Conservation (phyloP, 75 land plant species). For the Pseudotsuga menziesii region DNA sequence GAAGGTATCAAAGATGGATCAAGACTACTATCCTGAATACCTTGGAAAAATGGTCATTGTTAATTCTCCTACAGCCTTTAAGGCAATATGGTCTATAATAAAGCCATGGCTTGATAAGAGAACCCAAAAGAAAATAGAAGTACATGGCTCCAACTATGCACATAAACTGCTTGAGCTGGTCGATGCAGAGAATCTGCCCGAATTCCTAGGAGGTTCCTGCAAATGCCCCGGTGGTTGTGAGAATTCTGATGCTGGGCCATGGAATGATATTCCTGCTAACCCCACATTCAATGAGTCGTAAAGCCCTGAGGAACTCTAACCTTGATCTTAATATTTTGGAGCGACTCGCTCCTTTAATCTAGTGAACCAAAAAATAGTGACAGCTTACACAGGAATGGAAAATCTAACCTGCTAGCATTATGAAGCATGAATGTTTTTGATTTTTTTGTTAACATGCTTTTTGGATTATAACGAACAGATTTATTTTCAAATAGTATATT, state of each 20-base stretch:
- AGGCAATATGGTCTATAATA: slow-evolving; percentile 46
- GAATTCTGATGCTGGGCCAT: slow-evolving; percentile 42
- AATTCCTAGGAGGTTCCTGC: slow-evolving; percentile 44
- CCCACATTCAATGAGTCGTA: no score
- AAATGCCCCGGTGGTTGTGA: slow-evolving; percentile 40
- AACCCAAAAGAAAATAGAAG: slow-evolving; percentile 42
- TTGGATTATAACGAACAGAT: no score
- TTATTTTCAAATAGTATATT: no score
- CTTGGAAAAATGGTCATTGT: slow-evolving; percentile 40
- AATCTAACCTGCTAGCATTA: no score
- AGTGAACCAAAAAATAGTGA: no score
- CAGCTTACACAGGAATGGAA: no score
- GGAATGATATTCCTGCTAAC: slow-evolving; percentile 24
- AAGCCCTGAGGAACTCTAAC: no score
- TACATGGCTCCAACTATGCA: slow-evolving; percentile 33
- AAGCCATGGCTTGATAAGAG: slow-evolving; percentile 49
- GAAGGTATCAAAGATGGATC: slow-evolving; percentile 34
- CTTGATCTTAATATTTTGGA: no score
- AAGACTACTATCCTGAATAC: slow-evolving; percentile 41
- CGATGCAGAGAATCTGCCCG: slow-evolving; percentile 35
- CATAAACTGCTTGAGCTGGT: slow-evolving; percentile 34
- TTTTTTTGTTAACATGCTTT: no score
- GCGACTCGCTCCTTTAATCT: no score
- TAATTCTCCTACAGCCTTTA: slow-evolving; percentile 38
- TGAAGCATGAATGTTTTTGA: no score